Evolutionary conservation across 768 basidiomycete species (phyloP), one percentile per base, ranked within the genome.

Genomic region (Phylloporus sp.): DNA sequence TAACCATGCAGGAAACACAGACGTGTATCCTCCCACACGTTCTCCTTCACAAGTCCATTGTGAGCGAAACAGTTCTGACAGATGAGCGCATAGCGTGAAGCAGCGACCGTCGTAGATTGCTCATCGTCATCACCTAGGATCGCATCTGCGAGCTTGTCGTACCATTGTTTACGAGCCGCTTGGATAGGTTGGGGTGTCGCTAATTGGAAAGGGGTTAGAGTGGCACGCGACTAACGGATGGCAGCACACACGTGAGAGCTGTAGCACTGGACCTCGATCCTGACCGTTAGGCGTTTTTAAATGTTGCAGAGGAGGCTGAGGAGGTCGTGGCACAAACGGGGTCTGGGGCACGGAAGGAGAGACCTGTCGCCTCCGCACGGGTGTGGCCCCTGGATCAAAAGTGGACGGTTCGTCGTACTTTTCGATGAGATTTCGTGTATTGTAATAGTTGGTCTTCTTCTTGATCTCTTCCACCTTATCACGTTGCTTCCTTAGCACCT

Each of bases 381-480:
- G 74, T 2, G 77, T 73, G 11, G 60, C 41, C 26, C 34, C 50
- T 47, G 60, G 47, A 23, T 59, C 67, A 2, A 65, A 53, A 3
- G 76, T 64, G 16, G 72, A 52, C 6, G 72, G 61, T 32, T 88
- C 89, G 56, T 95, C 95, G 61, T 97, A 97, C 51, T 84, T 82
- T 65, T 95, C 92, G 16, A 99, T 76, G 40, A 99, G 76, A 59
- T 87, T 91, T 47, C 89, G 85, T 26, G 94, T 99, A 11, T 82
- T 82, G 65, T 99, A 91, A 69, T 91, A 99, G 59, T 97, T 95
- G 2, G 95, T 97, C 67, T 90, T 93, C 74, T 93, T 92, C 78
- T 99, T 99, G 59, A 98, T 91, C 59, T 97, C 95, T 56, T 95
- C 93, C 32, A 99, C 80, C 63, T 90, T 93, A 22, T 78, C 76